Percentiles rank a stretch among this genome's conserved stretches.
phyloP scores from a whole-genome alignment of 192 early-diverging fungal genomes.

The Globomyces pollinis-pini region DNA sequence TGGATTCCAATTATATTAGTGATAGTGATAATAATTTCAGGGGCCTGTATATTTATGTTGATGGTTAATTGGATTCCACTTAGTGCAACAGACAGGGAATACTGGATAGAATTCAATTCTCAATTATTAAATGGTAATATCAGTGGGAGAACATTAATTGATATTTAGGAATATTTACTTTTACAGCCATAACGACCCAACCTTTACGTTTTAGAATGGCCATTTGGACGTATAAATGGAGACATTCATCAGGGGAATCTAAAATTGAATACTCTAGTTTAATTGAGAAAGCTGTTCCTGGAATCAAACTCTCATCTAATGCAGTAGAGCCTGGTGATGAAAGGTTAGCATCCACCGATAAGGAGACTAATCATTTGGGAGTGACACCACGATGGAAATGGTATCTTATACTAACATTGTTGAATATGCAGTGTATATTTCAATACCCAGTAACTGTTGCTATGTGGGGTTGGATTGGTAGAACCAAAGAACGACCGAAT shows the following conservation, averaged over 20 bases:
- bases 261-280: too few species aligned
- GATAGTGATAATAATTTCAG: constrained; percentile 31
- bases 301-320: too few species aligned
- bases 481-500: constrained; percentile 1
- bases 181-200: constrained; percentile 11
- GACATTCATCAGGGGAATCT: too few species aligned
- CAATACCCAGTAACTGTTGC: constrained; percentile 21
- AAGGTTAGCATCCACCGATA: too few species aligned
- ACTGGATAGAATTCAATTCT: constrained; percentile 26
- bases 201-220: constrained; percentile 11
- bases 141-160: too few species aligned
- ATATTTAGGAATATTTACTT: too few species aligned
- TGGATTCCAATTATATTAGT: too few species aligned
- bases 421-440: constrained; percentile 21
- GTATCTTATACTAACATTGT: constrained; percentile 9
- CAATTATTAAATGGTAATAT: constrained; percentile 27
- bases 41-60: constrained; percentile 32
- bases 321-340: too few species aligned
- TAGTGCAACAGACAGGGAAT: constrained; percentile 7
- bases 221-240: constrained; percentile 6
- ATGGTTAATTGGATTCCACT: constrained; percentile 18
- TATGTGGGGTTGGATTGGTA: constrained; percentile 21
- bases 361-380: too few species aligned
- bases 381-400: too few species aligned
- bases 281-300: too few species aligned